phyloP scores from a whole-genome alignment of 148 eudicot genomes.

The Dysphania ambrosioides region DNA sequence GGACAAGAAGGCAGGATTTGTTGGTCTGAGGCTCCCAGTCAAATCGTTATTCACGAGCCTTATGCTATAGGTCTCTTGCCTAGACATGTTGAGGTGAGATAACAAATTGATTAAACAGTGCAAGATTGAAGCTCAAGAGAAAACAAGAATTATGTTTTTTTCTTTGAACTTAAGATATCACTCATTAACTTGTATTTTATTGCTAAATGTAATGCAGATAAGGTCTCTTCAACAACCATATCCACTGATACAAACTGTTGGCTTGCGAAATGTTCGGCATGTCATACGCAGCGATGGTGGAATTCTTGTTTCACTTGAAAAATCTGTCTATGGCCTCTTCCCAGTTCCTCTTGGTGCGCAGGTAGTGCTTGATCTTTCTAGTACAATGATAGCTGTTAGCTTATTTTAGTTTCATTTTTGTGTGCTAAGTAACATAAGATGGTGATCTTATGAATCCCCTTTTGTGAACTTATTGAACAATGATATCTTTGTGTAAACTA shows the following conservation, averaged over 20 bases:
- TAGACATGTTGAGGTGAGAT: conserved; percentile 83
- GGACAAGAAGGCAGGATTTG: conserved; percentile 89
- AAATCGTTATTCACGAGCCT: conserved; percentile 77
- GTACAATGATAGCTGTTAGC: not conserved
- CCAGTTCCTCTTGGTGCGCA: conserved; percentile 99
- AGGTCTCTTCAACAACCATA: conserved; percentile 90
- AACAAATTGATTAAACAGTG: not conserved
- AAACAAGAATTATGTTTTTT: not conserved
- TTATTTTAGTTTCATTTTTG: not conserved
- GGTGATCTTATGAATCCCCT: not conserved
- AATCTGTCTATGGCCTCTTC: conserved; percentile 80
- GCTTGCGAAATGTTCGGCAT: conserved; percentile 74
- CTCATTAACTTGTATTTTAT: conserved; percentile 14
- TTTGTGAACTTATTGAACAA: not conserved
- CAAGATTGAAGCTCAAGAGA: not conserved
- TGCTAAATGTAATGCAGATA: conserved; percentile 70
- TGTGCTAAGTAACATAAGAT: not conserved
- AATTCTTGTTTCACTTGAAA: conserved; percentile 65
- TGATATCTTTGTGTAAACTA: not conserved
- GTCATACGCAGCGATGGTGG: conserved; percentile 50
- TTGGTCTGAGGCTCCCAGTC: conserved; percentile 94
- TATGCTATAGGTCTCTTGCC: conserved; percentile 90
- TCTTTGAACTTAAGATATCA: not conserved
- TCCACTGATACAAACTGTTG: conserved; percentile 93
- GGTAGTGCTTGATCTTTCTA: conserved; percentile 40